Evolutionary conservation across 1,284 basidiomycete genomes (phyloP).

Genomic region (Cryptococcus sp.): DNA sequence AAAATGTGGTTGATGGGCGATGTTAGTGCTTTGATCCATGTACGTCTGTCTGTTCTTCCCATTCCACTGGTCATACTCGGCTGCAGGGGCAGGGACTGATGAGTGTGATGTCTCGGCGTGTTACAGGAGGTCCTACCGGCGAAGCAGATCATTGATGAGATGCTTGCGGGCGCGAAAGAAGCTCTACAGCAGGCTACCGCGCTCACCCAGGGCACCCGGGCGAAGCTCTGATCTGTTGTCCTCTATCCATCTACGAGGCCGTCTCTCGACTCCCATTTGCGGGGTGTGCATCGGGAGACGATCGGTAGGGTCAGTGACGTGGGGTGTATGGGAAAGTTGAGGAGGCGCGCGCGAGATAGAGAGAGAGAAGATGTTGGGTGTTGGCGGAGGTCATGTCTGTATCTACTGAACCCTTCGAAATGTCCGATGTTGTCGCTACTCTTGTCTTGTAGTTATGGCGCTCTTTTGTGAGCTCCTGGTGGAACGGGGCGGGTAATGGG

Average conservation of each 20-base stretch:
- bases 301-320: too few species aligned
- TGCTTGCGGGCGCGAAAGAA: constrained; percentile 52
- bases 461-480: too few species aligned
- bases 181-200: constrained; percentile 29
- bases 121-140: constrained; percentile 67
- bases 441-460: too few species aligned
- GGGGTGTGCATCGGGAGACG: too few species aligned
- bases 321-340: too few species aligned
- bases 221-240: background rate
- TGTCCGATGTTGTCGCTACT: too few species aligned
- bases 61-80: background rate
- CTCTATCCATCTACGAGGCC: background rate
- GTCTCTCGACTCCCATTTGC: too few species aligned
- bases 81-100: background rate
- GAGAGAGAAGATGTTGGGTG: too few species aligned
- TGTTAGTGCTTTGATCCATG: constrained; percentile 69
- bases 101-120: background rate
- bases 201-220: background rate
- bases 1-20: constrained; percentile 72
- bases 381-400: too few species aligned
- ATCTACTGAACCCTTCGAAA: too few species aligned
- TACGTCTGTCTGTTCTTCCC: constrained; percentile 10
- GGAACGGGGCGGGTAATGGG: too few species aligned
- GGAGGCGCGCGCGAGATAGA: too few species aligned
- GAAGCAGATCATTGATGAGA: constrained; percentile 72